A percentile compares a stretch with the other conserved stretches of the same genome.
Conservation (phyloP, 1,139 yeast genomes). For the Petasospora rhodanensis region DNA sequence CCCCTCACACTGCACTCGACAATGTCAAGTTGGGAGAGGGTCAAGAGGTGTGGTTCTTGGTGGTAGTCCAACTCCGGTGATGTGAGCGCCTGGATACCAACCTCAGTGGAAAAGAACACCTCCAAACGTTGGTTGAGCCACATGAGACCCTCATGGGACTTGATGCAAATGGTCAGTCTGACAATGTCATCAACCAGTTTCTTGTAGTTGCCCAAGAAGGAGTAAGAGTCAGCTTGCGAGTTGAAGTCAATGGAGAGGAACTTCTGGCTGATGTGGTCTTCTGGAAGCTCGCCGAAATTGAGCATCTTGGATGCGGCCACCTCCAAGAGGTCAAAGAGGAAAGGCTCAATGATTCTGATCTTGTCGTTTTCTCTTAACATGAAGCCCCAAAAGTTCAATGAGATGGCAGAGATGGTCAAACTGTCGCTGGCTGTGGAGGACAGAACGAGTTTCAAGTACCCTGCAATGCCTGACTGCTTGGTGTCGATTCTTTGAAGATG, state of each 20-base stretch:
- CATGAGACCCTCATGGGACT: constrained; percentile 72
- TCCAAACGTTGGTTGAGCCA: constrained; percentile 81
- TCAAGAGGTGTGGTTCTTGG: constrained; percentile 66
- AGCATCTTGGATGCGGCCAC: constrained; percentile 75
- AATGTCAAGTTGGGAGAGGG: constrained; percentile 77
- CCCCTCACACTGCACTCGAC: constrained; percentile 92
- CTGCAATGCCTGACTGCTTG: constrained; percentile 30
- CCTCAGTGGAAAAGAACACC: constrained; percentile 64
- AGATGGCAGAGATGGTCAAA: constrained; percentile 83
- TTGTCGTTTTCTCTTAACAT: constrained; percentile 75
- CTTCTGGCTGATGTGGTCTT: constrained; percentile 57
- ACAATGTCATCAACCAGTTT: constrained; percentile 88
- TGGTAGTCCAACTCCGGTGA: constrained; percentile 50
- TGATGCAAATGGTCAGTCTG: constrained; percentile 79
- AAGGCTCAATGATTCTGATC: constrained; percentile 42
- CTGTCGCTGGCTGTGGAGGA: constrained; percentile 82
- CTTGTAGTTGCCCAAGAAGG: constrained; percentile 76
- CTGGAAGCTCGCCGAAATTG: constrained; percentile 65
- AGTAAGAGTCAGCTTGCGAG: constrained; percentile 71
- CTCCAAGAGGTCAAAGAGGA: constrained; percentile 67
- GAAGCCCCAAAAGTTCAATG: constrained; percentile 93
- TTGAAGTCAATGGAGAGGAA: constrained; percentile 84
- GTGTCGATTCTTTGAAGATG: constrained; percentile 32
- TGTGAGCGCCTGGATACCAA: constrained; percentile 63
- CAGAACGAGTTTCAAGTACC: constrained; percentile 69